A percentile compares a stretch with the other conserved stretches of the same genome.
These are phyloP conservation scores for Boletus speciosus DNA, from an alignment of 768 basidiomycete species.

Conservation along the genomic window DNA sequence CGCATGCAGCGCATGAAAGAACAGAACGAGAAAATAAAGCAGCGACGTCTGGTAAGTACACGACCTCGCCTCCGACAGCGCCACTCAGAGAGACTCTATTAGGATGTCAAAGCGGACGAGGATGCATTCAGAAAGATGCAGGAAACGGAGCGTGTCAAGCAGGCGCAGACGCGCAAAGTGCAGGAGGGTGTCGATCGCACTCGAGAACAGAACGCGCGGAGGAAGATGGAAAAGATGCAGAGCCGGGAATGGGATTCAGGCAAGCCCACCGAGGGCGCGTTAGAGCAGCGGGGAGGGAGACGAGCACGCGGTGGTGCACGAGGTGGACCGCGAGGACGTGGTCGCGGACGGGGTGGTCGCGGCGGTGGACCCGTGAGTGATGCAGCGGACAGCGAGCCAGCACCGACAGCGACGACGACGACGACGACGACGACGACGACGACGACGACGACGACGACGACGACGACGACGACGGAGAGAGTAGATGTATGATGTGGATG, in stretches of 20 bases:
- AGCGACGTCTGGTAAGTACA: conserved; percentile 53
- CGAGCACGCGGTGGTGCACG: conserved; percentile 30
- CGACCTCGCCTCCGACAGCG: neutral
- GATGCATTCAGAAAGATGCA: conserved; percentile 72
- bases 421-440: neutral
- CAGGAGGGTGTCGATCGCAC: conserved; percentile 68
- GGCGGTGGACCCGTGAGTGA: neutral
- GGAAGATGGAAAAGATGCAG: conserved; percentile 78
- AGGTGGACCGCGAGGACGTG: conserved; percentile 34
- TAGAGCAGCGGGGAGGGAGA: conserved; percentile 23
- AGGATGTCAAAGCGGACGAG: conserved; percentile 83
- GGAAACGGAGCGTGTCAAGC: conserved; percentile 57
- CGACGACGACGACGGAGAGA: neutral
- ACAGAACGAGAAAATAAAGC: conserved; percentile 76
- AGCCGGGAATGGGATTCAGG: conserved; percentile 84
- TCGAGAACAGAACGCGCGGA: conserved; percentile 73
- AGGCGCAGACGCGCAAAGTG: conserved; percentile 56
- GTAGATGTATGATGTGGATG: conserved; percentile 5
- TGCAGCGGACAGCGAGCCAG: neutral
- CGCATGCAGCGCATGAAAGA: conserved; percentile 68
- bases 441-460: neutral
- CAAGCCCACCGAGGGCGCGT: conserved; percentile 39
- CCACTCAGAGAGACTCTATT: neutral
- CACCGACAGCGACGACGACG: neutral
- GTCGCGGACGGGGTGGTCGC: conserved; percentile 34